A percentile compares a stretch with the other conserved stretches of the same genome.
Evolutionary conservation across 129 eudicot species (phyloP).

Genomic region (Artemisia tridentata): DNA sequence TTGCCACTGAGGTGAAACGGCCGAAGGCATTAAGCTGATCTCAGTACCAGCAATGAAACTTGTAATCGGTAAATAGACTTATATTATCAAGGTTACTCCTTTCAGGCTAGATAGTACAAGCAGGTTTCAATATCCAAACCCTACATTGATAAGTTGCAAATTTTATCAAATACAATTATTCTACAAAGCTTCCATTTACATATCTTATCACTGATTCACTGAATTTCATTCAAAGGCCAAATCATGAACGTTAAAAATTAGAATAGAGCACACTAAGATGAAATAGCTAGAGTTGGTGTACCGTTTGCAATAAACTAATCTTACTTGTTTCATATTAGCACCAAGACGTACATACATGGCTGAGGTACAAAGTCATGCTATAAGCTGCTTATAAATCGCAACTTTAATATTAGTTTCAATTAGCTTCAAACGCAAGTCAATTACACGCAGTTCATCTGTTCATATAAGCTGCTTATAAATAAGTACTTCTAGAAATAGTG

Average conservation of each 20-base stretch:
- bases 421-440: no score
- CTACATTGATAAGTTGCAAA: conserved; percentile 3
- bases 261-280: no score
- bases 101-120: conserved; percentile 11
- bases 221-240: no score
- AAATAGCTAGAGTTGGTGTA: not conserved
- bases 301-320: not conserved
- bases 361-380: no score
- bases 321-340: no score
- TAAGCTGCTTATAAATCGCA: no score
- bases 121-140: conserved; percentile 14
- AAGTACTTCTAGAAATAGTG: no score
- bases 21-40: conserved; percentile 66
- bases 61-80: not conserved
- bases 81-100: conserved; percentile 8
- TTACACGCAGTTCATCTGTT: no score
- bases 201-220: not conserved
- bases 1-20: conserved; percentile 92
- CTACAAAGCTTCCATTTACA: not conserved
- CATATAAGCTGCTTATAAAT: no score
- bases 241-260: no score
- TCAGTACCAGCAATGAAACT: conserved; percentile 21
- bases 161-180: not conserved
- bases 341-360: no score
- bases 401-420: no score